Evolutionary conservation across 805 yeast genomes (phyloP).

Genomic region (Grigorovia jiainica): DNA sequence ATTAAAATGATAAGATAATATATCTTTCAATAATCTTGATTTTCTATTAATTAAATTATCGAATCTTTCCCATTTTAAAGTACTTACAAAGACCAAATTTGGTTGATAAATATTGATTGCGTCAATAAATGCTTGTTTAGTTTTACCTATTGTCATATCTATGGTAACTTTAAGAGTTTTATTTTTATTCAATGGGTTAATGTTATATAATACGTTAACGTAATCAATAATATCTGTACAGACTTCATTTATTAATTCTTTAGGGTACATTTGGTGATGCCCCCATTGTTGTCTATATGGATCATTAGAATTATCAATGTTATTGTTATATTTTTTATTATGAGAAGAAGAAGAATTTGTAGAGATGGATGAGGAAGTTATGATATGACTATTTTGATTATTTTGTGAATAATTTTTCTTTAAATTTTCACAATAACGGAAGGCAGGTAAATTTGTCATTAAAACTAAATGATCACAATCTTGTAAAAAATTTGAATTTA

Average conservation of each 20-base stretch:
- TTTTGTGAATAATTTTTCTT: conserved; percentile 1
- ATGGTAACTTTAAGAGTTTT: conserved; percentile 18
- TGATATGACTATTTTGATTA: not conserved
- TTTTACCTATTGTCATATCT: conserved; percentile 22
- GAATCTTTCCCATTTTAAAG: conserved; percentile 20
- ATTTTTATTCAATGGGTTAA: conserved; percentile 11
- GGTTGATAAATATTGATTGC: conserved; percentile 27
- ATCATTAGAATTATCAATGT: not conserved
- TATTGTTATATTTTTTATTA: too few species aligned
- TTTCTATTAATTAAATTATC: conserved; percentile 14
- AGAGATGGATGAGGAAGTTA: too few species aligned
- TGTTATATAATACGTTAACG: conserved; percentile 9
- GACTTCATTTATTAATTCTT: conserved; percentile 10
- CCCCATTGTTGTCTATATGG: conserved; percentile 6
- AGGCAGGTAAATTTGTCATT: conserved; percentile 33
- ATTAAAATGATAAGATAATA: conserved; percentile 14
- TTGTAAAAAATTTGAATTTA: conserved; percentile 37
- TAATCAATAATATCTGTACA: conserved; percentile 19
- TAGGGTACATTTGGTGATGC: conserved; percentile 17
- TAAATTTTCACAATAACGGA: conserved; percentile 1
- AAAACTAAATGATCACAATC: conserved; percentile 60
- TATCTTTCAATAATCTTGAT: conserved; percentile 17
- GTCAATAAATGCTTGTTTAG: conserved; percentile 16
- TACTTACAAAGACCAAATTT: conserved; percentile 17
- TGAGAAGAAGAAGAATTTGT: too few species aligned